A percentile compares a stretch with the other conserved stretches of the same genome.
phyloP scores from a whole-genome alignment of 768 basidiomycete genomes.

The Myochromella boudieri region DNA sequence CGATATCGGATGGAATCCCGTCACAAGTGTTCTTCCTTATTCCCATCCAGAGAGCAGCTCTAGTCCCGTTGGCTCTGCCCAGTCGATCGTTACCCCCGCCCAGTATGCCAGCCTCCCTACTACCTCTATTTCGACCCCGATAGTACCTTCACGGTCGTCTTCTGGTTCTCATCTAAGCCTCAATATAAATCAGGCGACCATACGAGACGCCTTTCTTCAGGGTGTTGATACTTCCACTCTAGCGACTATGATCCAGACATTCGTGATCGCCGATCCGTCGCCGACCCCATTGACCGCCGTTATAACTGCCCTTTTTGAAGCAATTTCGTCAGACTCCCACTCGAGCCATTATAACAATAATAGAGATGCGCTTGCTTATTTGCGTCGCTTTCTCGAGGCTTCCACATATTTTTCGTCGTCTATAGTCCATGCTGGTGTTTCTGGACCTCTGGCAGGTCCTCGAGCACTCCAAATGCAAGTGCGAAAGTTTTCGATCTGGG shows the following conservation, averaged over 20 bases:
- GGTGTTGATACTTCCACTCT: constrained; percentile 48
- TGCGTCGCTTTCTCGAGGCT: constrained; percentile 54
- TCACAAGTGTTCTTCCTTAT: constrained; percentile 38
- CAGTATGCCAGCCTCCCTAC: constrained; percentile 43
- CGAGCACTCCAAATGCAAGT: constrained; percentile 60
- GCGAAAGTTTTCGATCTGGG: constrained; percentile 57
- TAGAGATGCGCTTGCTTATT: constrained; percentile 38
- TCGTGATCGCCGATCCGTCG: constrained; percentile 46
- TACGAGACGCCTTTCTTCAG: constrained; percentile 49
- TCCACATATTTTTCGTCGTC: constrained; percentile 48
- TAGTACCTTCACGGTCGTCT: constrained; percentile 17
- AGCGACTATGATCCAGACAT: constrained; percentile 54
- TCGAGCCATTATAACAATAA: constrained; percentile 27
- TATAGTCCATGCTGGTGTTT: constrained; percentile 52
- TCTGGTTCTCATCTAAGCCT: constrained; percentile 23
- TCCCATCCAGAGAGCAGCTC: constrained; percentile 35
- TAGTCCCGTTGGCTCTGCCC: constrained; percentile 32
- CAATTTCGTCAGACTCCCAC: constrained; percentile 38
- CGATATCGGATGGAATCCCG: constrained; percentile 38
- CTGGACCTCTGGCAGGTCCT: constrained; percentile 55
- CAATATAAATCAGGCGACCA: constrained; percentile 31
- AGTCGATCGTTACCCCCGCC: constrained; percentile 34
- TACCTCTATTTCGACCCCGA: constrained; percentile 23
- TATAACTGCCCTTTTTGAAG: constrained; percentile 56
- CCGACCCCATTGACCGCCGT: constrained; percentile 49